Conservation (phyloP, 768 basidiomycete species). For the Mycena olivaceomarginata region DNA sequence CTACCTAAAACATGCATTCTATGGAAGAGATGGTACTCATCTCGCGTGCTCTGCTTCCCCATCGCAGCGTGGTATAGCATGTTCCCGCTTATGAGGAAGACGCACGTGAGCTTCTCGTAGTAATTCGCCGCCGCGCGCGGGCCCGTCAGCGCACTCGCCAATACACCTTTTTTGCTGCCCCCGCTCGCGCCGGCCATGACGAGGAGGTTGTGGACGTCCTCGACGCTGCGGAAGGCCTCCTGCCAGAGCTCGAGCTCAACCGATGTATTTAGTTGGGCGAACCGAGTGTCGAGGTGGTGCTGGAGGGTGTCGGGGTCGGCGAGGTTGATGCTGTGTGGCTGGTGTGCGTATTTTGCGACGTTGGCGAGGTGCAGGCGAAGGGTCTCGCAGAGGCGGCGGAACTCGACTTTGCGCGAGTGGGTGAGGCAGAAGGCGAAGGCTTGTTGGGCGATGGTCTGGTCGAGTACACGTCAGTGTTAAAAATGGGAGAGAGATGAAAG, state of each 20-base stretch:
- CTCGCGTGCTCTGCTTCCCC: constrained; percentile 72
- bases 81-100: constrained; percentile 97
- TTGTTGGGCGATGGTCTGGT: constrained; percentile 94
- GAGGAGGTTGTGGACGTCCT: constrained; percentile 97
- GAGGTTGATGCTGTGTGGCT: constrained; percentile 95
- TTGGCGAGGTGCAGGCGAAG: constrained; percentile 96
- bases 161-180: constrained; percentile 49
- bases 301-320: no score
- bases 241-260: constrained; percentile 99
- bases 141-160: constrained; percentile 72
- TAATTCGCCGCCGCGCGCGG: constrained; percentile 95
- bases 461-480: no score
- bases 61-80: constrained; percentile 97
- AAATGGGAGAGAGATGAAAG: background rate
- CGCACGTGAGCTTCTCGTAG: constrained; percentile 97
- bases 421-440: constrained; percentile 98
- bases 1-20: no score
- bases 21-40: no score
- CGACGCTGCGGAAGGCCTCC: constrained; percentile 98
- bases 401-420: constrained; percentile 96
- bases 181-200: constrained; percentile 77
- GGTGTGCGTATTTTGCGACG: constrained; percentile 96
- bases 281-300: no score
- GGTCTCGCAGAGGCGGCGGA: constrained; percentile 96
- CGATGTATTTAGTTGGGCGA: constrained; percentile 96